These are phyloP conservation scores for Alternaria dauci DNA, from an alignment of 2,329 filamentous ascomycete species.

Conservation along the genomic window DNA sequence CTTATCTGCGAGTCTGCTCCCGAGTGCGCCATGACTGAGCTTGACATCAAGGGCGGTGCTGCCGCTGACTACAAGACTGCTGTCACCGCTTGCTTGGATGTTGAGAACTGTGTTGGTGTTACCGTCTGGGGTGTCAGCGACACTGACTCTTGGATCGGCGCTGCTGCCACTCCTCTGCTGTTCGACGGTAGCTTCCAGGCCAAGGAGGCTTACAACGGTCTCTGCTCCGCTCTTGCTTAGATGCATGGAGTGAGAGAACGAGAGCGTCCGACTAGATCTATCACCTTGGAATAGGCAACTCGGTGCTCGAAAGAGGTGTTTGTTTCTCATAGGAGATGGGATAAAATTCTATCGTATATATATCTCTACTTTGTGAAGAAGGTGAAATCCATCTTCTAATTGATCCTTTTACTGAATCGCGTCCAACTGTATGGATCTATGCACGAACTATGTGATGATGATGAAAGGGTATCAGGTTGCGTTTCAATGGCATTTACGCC, in stretches of 20 bases:
- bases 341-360: conserved; percentile 4
- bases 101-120: conserved; percentile 69
- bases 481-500: conserved; percentile 10
- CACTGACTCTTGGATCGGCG: conserved; percentile 54
- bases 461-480: background rate
- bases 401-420: background rate
- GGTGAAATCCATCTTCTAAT: background rate
- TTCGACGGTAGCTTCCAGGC: conserved; percentile 54
- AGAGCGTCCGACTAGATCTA: background rate
- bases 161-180: conserved; percentile 49
- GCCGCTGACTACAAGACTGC: conserved; percentile 65
- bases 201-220: conserved; percentile 52
- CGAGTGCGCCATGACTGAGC: conserved; percentile 72
- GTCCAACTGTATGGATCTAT: background rate
- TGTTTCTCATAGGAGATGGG: conserved; percentile 1
- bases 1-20: conserved; percentile 61
- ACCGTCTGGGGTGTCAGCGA: conserved; percentile 67
- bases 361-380: conserved; percentile 1
- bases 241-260: background rate
- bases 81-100: conserved; percentile 64
- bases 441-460: background rate
- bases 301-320: background rate
- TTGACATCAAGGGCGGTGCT: conserved; percentile 69
- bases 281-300: background rate
- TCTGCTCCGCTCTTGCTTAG: conserved; percentile 28